Evolutionary conservation across 257 asterid species (phyloP).

Genomic region (Fraxinus anomala): DNA sequence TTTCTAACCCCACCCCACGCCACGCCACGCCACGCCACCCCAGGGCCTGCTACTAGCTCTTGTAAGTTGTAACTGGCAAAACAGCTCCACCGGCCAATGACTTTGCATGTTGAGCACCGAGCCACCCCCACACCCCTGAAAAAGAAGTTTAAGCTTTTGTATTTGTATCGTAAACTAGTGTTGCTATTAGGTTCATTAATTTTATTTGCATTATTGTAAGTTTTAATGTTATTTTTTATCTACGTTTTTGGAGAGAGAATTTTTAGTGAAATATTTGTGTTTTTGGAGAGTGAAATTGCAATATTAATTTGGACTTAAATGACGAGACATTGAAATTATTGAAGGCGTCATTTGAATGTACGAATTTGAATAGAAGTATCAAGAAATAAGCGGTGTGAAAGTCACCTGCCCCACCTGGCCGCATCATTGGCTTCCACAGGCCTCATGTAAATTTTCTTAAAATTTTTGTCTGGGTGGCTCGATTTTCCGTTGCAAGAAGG

Average conservation of each 20-base stretch:
- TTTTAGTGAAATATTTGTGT: too few species aligned
- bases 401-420: background rate
- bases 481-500: too few species aligned
- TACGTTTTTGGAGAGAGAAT: too few species aligned
- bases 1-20: background rate
- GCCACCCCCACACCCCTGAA: slow-evolving; percentile 18
- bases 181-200: background rate
- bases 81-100: slow-evolving; percentile 42
- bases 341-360: slow-evolving; percentile 36
- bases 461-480: too few species aligned
- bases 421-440: background rate
- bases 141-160: slow-evolving; percentile 19
- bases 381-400: slow-evolving; percentile 18
- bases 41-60: background rate
- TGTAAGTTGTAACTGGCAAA: slow-evolving; percentile 5
- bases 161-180: background rate
- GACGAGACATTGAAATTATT: slow-evolving; percentile 39
- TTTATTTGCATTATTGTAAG: too few species aligned
- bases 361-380: slow-evolving; percentile 25
- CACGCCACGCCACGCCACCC: background rate
- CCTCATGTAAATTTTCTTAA: too few species aligned
- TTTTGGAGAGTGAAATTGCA: too few species aligned
- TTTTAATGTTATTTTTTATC: too few species aligned
- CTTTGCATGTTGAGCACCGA: slow-evolving; percentile 41
- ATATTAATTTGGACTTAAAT: background rate